Evolutionary conservation across 352 stramenopile species (phyloP).

Genomic region (Globisporangium heterothallicum): DNA sequence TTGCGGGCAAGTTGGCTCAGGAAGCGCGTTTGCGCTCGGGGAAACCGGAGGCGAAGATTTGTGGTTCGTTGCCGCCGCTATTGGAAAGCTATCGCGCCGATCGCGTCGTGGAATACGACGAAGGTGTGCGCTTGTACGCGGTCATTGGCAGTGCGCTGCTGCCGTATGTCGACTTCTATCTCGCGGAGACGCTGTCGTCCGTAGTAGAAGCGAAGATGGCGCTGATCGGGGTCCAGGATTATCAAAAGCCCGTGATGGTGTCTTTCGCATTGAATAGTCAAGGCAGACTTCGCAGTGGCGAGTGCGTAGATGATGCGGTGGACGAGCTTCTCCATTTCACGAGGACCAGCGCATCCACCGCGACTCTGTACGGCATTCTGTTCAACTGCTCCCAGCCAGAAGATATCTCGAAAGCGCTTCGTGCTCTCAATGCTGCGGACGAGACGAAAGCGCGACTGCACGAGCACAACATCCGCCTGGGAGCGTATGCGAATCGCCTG

Average conservation of each 20-base stretch:
- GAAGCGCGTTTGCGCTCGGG: constrained; percentile 22
- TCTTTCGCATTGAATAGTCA: constrained; percentile 77
- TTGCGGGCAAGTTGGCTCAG: constrained; percentile 56
- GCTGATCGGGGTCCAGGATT: constrained; percentile 53
- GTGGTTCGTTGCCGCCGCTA: constrained; percentile 84
- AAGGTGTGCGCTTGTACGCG: constrained; percentile 72
- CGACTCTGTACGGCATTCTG: constrained; percentile 56
- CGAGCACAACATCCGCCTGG: constrained; percentile 31
- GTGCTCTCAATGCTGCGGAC: constrained; percentile 32
- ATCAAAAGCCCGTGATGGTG: constrained; percentile 50
- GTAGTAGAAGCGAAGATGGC: constrained; percentile 81
- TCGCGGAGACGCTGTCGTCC: constrained; percentile 88
- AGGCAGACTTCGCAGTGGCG: constrained; percentile 69
- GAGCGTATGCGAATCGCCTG: constrained; percentile 87
- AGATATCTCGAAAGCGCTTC: constrained; percentile 73
- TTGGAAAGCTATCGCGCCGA: constrained; percentile 88
- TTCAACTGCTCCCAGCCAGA: constrained; percentile 91
- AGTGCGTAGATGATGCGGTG: constrained; percentile 44
- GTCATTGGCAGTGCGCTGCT: constrained; percentile 57
- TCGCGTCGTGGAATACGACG: constrained; percentile 52
- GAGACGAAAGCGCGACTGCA: constrained; percentile 9
- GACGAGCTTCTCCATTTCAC: constrained; percentile 32
- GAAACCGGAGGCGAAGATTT: constrained; percentile 30
- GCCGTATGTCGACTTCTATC: constrained; percentile 69
- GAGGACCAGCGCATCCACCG: constrained; percentile 5